Evolutionary conservation across 2,329 filamentous ascomycete genomes (phyloP).

Genomic region (Aphanocladium album): DNA sequence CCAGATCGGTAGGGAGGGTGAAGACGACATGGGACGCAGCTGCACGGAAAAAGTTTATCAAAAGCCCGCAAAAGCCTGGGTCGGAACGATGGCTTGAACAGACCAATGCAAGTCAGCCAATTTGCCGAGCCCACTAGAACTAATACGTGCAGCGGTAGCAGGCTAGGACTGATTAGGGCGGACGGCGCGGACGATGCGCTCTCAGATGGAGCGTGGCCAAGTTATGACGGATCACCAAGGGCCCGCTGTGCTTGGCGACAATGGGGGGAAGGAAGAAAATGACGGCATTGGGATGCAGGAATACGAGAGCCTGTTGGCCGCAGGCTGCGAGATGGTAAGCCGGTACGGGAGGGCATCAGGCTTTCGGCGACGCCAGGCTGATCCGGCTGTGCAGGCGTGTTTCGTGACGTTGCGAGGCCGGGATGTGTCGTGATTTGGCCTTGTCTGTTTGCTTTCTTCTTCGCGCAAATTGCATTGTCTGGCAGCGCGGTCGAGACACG

Average conservation of each 20-base stretch:
- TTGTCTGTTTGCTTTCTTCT: not conserved
- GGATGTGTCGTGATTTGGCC: too few relatives aligned
- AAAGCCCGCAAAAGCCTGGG: not conserved
- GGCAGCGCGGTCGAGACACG: not conserved
- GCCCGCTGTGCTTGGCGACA: slow-evolving; percentile 5
- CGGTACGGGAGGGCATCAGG: not conserved
- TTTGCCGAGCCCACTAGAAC: not conserved
- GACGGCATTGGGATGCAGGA: slow-evolving; percentile 11
- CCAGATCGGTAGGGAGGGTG: not conserved
- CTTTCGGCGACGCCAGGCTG: not conserved
- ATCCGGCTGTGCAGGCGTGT: not conserved
- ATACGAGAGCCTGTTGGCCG: slow-evolving; percentile 3
- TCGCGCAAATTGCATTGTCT: not conserved
- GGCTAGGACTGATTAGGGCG: slow-evolving; percentile 4
- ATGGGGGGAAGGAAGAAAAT: not conserved
- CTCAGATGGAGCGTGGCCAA: not conserved
- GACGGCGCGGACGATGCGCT: not conserved
- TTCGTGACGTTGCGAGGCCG: too few relatives aligned
- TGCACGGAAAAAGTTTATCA: not conserved
- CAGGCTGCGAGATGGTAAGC: not conserved
- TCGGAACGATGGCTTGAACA: not conserved
- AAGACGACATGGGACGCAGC: not conserved
- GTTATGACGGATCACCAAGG: slow-evolving; percentile 4
- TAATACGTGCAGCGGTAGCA: not conserved
- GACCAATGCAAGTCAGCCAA: slow-evolving; percentile 5